Conservation (phyloP, 768 basidiomycete species). For the Steccherinum ochraceum region DNA sequence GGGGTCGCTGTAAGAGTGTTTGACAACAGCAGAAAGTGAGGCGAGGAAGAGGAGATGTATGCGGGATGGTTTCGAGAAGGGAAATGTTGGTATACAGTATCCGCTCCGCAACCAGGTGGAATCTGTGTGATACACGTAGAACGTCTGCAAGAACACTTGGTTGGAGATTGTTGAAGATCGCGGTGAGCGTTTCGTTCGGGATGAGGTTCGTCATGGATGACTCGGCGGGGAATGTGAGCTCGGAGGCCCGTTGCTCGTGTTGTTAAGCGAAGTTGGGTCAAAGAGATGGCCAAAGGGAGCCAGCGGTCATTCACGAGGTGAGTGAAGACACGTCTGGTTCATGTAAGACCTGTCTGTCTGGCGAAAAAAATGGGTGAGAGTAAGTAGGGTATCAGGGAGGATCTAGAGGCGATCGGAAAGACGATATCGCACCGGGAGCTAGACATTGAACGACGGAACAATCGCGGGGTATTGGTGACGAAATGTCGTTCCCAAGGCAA, state of each 20-base stretch:
- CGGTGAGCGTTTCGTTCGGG: conserved; percentile 51
- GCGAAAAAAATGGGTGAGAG: conserved; percentile 1
- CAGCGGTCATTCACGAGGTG: neutral
- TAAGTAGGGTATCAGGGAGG: conserved; percentile 3
- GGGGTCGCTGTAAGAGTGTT: conserved; percentile 38
- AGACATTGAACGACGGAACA: conserved; percentile 12
- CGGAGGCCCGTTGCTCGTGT: neutral
- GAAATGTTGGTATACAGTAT: conserved; percentile 48
- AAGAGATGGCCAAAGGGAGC: neutral
- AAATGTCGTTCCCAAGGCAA: conserved; percentile 4
- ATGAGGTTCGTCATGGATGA: conserved; percentile 20
- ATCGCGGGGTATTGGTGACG: conserved; percentile 13
- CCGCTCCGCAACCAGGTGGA: conserved; percentile 47
- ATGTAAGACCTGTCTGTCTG: neutral
- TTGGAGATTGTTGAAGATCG: conserved; percentile 35
- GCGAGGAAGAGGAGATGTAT: conserved; percentile 28
- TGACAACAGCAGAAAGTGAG: conserved; percentile 46
- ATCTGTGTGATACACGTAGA: conserved; percentile 37
- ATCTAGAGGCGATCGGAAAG: conserved; percentile 12
- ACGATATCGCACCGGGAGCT: conserved; percentile 7
- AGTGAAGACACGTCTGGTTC: neutral
- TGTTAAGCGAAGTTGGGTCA: neutral
- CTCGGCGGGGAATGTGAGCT: neutral
- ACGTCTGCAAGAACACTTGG: conserved; percentile 30
- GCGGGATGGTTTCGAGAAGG: conserved; percentile 42